Evolutionary conservation across 768 basidiomycete species (phyloP).

Genomic region (Guyanaporus albipodus): DNA sequence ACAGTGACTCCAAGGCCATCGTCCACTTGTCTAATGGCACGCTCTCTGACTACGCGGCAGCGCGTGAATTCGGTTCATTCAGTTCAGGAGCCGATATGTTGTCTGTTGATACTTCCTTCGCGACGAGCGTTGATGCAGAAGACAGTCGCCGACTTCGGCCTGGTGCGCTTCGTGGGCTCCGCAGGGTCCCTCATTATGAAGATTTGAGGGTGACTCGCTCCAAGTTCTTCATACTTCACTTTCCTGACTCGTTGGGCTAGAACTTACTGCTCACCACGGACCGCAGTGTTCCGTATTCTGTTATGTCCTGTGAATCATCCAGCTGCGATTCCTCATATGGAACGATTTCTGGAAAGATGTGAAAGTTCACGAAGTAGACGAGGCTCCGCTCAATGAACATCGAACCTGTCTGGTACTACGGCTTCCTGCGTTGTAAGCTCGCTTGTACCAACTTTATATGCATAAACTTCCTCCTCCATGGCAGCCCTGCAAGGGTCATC

Average conservation of each 20-base stretch:
- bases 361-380: slow-evolving; percentile 5
- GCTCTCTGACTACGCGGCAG: neutral
- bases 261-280: neutral
- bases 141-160: neutral
- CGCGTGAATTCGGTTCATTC: neutral
- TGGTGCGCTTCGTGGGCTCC: slow-evolving; percentile 6
- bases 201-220: slow-evolving; percentile 14
- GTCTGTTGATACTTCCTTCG: slow-evolving; percentile 11
- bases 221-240: neutral
- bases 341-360: neutral
- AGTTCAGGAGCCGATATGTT: slow-evolving; percentile 1
- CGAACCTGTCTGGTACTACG: slow-evolving; percentile 6
- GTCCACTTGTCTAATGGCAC: slow-evolving; percentile 8
- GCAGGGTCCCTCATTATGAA: slow-evolving; percentile 16
- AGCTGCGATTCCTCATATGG: neutral
- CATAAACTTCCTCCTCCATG: neutral
- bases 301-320: neutral
- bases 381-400: slow-evolving; percentile 12
- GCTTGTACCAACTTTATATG: too few relatives aligned
- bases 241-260: neutral
- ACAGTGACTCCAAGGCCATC: neutral
- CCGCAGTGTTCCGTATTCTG: neutral
- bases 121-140: slow-evolving; percentile 17
- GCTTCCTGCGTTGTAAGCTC: neutral
- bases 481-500: slow-evolving; percentile 5